Evolutionary conservation across 768 basidiomycete genomes (phyloP).

Genomic region (Mycena kentingensis): DNA sequence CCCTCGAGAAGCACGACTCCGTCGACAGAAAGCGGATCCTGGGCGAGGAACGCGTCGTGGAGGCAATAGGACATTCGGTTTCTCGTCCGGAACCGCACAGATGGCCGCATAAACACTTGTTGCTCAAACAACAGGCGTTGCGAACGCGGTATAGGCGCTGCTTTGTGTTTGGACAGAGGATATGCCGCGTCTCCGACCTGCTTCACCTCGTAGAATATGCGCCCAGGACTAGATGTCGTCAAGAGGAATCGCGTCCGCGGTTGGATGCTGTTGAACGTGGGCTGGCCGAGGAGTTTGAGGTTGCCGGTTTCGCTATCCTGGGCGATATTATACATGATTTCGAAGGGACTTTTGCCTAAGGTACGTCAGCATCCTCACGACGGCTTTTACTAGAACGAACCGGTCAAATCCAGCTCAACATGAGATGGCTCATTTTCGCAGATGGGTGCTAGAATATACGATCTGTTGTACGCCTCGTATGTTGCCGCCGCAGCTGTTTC

Average conservation of each 20-base stretch:
- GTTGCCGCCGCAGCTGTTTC: slow-evolving; percentile 48
- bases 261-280: slow-evolving; percentile 84
- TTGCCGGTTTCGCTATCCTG: slow-evolving; percentile 67
- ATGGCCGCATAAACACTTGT: slow-evolving; percentile 78
- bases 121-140: slow-evolving; percentile 82
- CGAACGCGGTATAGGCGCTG: slow-evolving; percentile 63
- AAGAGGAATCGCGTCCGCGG: slow-evolving; percentile 78
- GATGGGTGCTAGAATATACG: slow-evolving; percentile 72
- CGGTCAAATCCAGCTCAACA: slow-evolving; percentile 81
- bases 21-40: slow-evolving; percentile 54
- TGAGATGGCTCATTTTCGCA: slow-evolving; percentile 83
- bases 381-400: slow-evolving; percentile 38
- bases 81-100: slow-evolving; percentile 72
- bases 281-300: slow-evolving; percentile 71
- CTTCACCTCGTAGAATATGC: slow-evolving; percentile 88
- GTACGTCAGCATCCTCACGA: neutral
- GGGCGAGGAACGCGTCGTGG: slow-evolving; percentile 62
- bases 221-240: slow-evolving; percentile 73
- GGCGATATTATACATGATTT: slow-evolving; percentile 87
- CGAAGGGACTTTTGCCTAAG: slow-evolving; percentile 87
- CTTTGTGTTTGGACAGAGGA: slow-evolving; percentile 68
- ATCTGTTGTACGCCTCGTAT: slow-evolving; percentile 67
- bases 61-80: slow-evolving; percentile 75
- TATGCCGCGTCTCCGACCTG: slow-evolving; percentile 87
- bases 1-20: slow-evolving; percentile 75